Percentiles rank a stretch among this genome's conserved stretches.
These are phyloP conservation scores for Aspergillus puulaauensis DNA, from an alignment of 2,329 filamentous ascomycete species.

Conservation along the genomic window DNA sequence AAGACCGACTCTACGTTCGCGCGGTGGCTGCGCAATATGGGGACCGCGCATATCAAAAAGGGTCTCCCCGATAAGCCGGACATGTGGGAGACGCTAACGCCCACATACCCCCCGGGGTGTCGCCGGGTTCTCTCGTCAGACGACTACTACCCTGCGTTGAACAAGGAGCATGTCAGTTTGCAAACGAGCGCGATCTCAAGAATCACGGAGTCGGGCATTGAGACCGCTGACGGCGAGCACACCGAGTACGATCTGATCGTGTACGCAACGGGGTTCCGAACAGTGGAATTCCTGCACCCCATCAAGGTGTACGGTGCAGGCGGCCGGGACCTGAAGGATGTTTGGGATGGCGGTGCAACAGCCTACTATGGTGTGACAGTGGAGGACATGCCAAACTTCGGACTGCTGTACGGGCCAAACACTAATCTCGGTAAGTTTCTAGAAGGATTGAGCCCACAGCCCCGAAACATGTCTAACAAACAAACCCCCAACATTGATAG, in stretches of 20 bases:
- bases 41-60: constrained; percentile 41
- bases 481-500: constrained; percentile 19
- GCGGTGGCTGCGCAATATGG: constrained; percentile 39
- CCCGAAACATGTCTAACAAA: background rate
- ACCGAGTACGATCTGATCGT: constrained; percentile 57
- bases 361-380: constrained; percentile 55
- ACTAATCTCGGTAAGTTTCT: constrained; percentile 44
- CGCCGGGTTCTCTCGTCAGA: constrained; percentile 57
- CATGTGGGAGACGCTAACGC: constrained; percentile 54
- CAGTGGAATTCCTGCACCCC: constrained; percentile 59
- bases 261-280: constrained; percentile 60
- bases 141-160: constrained; percentile 56
- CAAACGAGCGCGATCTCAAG: constrained; percentile 51
- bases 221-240: constrained; percentile 41
- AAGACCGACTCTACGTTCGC: constrained; percentile 40
- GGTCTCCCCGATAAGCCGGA: constrained; percentile 52
- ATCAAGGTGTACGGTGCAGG: constrained; percentile 52
- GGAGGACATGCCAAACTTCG: constrained; percentile 56
- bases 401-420: constrained; percentile 60
- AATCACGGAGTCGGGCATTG: constrained; percentile 50
- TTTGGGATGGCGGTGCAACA: constrained; percentile 55
- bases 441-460: background rate
- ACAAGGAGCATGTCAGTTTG: constrained; percentile 48
- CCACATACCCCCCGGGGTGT: constrained; percentile 55
- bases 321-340: constrained; percentile 45